These are phyloP conservation scores for Hemisphaericaspora xylanilytica DNA, from an alignment of 1,139 yeast species.

Conservation along the genomic window DNA sequence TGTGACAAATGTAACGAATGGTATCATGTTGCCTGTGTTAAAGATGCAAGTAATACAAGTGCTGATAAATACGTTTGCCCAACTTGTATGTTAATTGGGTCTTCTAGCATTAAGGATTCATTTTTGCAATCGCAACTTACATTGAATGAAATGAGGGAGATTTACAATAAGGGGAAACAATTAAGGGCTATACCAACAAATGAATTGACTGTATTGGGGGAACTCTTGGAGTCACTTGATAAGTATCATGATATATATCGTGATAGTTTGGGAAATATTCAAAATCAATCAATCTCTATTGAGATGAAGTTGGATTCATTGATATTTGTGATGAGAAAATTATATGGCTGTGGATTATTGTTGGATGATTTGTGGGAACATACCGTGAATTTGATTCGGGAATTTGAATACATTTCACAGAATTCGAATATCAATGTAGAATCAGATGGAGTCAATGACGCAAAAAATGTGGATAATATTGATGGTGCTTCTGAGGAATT, in stretches of 20 bases:
- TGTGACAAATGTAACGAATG: constrained; percentile 80
- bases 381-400: constrained; percentile 20
- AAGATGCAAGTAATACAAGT: constrained; percentile 27
- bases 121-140: constrained; percentile 22
- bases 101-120: constrained; percentile 17
- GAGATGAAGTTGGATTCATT: constrained; percentile 24
- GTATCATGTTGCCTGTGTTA: constrained; percentile 73
- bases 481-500: too few species aligned
- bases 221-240: constrained; percentile 15
- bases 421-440: constrained; percentile 1
- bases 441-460: neutral
- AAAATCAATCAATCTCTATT: constrained; percentile 9
- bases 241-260: constrained; percentile 13
- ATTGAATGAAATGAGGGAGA: constrained; percentile 17
- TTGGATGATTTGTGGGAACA: constrained; percentile 24
- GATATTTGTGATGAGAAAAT: constrained; percentile 29
- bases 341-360: constrained; percentile 34
- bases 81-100: constrained; percentile 46
- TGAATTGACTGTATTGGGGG: constrained; percentile 31
- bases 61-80: constrained; percentile 62
- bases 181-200: constrained; percentile 40
- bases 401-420: constrained; percentile 8
- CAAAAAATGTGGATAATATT: too few species aligned
- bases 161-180: constrained; percentile 28
- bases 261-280: constrained; percentile 16